These are phyloP conservation scores for Paraphaeosphaeria minitans DNA, from an alignment of 2,329 filamentous ascomycete species.

Conservation along the genomic window DNA sequence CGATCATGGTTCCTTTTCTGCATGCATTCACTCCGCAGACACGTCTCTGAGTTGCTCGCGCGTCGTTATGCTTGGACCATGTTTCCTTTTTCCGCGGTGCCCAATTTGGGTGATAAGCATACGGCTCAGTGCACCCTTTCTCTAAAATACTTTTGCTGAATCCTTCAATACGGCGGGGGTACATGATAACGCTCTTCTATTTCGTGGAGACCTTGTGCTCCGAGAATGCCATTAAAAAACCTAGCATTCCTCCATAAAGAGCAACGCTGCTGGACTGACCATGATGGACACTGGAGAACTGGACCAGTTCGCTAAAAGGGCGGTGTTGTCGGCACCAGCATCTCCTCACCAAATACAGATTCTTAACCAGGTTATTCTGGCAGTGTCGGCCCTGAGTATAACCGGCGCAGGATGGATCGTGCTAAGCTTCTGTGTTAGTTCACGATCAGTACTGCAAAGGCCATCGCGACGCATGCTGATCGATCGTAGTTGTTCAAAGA, in stretches of 20 bases:
- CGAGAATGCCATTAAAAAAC: background rate
- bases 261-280: background rate
- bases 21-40: background rate
- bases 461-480: background rate
- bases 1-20: background rate
- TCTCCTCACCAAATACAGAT: constrained; percentile 15
- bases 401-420: constrained; percentile 49
- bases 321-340: constrained; percentile 20
- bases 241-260: background rate
- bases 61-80: background rate
- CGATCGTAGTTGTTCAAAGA: constrained; percentile 43
- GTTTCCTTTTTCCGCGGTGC: constrained; percentile 1
- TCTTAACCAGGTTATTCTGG: constrained; percentile 34
- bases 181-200: background rate
- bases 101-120: background rate
- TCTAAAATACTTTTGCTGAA: background rate
- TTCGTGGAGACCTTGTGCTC: background rate
- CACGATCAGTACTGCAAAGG: background rate
- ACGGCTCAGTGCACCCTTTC: background rate
- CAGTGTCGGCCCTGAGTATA: constrained; percentile 43
- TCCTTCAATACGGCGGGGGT: background rate
- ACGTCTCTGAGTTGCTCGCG: background rate
- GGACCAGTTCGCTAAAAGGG: constrained; percentile 1
- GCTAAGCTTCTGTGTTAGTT: constrained; percentile 38
- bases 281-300: background rate